A percentile compares a stretch with the other conserved stretches of the same genome.
Conservation (phyloP, 148 eudicot species). For the Nepenthes mirabilis region DNA sequence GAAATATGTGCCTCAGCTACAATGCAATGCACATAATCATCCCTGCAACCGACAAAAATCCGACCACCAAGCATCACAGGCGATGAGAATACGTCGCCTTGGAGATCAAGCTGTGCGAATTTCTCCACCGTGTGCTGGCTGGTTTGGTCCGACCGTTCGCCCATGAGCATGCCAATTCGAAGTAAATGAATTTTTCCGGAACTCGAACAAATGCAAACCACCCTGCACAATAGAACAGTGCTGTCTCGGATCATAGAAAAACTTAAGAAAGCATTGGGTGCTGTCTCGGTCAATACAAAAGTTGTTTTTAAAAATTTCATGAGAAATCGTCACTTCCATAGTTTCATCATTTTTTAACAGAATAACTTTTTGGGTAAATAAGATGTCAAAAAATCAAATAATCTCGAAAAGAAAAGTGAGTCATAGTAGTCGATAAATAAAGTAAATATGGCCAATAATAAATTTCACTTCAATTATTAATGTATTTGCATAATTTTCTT, state of each 20-base stretch:
- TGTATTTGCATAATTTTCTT: too few relatives aligned
- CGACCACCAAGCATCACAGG: conserved; percentile 78
- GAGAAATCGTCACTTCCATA: too few relatives aligned
- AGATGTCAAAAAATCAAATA: too few relatives aligned
- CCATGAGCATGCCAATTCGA: conserved; percentile 8
- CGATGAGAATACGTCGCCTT: conserved; percentile 79
- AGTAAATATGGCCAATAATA: too few relatives aligned
- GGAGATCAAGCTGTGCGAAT: conserved; percentile 46
- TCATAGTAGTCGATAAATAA: too few relatives aligned
- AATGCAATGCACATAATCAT: conserved; percentile 65
- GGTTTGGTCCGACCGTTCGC: conserved; percentile 6
- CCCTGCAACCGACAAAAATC: conserved; percentile 87
- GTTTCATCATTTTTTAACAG: too few relatives aligned
- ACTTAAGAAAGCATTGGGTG: not conserved
- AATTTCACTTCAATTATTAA: too few relatives aligned
- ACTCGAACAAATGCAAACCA: conserved; percentile 65
- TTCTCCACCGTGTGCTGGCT: conserved; percentile 23
- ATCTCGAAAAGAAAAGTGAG: too few relatives aligned
- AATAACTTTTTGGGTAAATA: too few relatives aligned
- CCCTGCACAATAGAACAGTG: conserved; percentile 17
- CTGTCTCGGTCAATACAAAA: too few relatives aligned
- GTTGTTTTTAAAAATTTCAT: too few relatives aligned
- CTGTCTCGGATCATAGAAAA: not conserved
- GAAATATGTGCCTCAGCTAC: conserved; percentile 13
- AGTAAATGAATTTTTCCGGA: conserved; percentile 53